phyloP scores from a whole-genome alignment of 202 grass and related monocot genomes.

The Musa balbisiana region DNA sequence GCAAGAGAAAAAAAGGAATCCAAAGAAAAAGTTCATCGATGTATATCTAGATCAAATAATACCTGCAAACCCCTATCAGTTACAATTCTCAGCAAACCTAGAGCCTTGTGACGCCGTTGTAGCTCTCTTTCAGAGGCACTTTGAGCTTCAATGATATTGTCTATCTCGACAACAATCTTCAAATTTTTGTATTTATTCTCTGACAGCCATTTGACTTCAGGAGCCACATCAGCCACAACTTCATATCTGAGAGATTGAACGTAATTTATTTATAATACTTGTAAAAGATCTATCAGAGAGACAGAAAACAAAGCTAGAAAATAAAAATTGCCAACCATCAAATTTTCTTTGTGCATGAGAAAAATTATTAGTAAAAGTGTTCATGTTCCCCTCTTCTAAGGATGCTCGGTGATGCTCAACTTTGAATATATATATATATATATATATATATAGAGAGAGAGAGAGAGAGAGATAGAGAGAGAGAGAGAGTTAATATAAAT shows the following conservation, averaged over 20 bases:
- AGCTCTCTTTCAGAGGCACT: conserved; percentile 61
- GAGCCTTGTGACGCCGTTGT: conserved; percentile 65
- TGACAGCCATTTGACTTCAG: conserved; percentile 69
- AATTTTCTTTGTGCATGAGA: too few species aligned
- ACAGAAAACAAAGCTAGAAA: conserved; percentile 18
- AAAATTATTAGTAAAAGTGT: too few species aligned
- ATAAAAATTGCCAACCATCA: background rate
- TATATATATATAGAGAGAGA: too few species aligned
- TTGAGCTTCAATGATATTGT: conserved; percentile 68
- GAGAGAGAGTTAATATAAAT: too few species aligned
- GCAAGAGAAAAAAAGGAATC: conserved; percentile 10
- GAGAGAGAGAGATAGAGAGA: too few species aligned
- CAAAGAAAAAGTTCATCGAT: background rate
- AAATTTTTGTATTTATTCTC: conserved; percentile 86
- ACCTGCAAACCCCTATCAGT: conserved; percentile 90
- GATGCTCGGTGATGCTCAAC: too few species aligned
- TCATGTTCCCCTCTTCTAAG: too few species aligned
- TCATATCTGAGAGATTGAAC: conserved; percentile 57
- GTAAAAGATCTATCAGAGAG: background rate
- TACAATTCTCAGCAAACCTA: conserved; percentile 65
- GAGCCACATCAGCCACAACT: conserved; percentile 63
- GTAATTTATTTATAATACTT: background rate
- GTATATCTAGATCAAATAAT: conserved; percentile 9
- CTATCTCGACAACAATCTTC: conserved; percentile 93
- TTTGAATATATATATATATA: too few species aligned